A percentile compares a stretch with the other conserved stretches of the same genome.
Evolutionary conservation across 2,329 filamentous ascomycete genomes (phyloP).

Genomic region (Aspergillus sp.): DNA sequence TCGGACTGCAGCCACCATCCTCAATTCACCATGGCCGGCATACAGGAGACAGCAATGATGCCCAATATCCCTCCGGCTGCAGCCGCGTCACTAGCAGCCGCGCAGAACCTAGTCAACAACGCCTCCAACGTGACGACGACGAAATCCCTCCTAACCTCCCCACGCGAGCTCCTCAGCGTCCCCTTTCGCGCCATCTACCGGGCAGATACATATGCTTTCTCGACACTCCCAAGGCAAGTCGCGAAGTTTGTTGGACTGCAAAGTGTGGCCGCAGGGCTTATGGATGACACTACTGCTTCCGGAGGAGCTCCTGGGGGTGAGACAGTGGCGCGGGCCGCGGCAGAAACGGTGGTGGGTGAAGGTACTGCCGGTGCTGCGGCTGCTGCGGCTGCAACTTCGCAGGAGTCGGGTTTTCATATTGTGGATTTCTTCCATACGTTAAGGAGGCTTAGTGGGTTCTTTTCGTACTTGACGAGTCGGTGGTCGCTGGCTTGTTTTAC

Average conservation of each 20-base stretch:
- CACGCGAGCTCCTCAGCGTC: conserved; percentile 27
- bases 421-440: conserved; percentile 45
- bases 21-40: conserved; percentile 19
- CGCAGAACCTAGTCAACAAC: conserved; percentile 14
- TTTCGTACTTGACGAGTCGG: conserved; percentile 82
- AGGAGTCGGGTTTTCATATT: conserved; percentile 31
- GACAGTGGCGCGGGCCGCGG: conserved; percentile 36
- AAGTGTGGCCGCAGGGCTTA: conserved; percentile 18
- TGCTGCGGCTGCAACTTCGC: conserved; percentile 13
- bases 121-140: conserved; percentile 12
- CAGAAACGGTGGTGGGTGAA: conserved; percentile 29
- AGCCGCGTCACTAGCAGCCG: conserved; percentile 8
- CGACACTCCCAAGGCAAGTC: conserved; percentile 27
- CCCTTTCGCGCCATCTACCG: conserved; percentile 32
- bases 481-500: conserved; percentile 87
- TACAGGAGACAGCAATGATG: conserved; percentile 12
- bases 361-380: conserved; percentile 28
- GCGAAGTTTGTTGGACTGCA: conserved; percentile 23
- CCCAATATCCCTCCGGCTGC: conserved; percentile 15
- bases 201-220: conserved; percentile 30
- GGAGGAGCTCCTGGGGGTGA: conserved; percentile 25
- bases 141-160: conserved; percentile 18
- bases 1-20: not conserved
- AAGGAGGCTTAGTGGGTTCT: conserved; percentile 74
- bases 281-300: conserved; percentile 11